Evolutionary conservation across 2,329 filamentous ascomycete genomes (phyloP).

Genomic region (Neophaeococcomyces mojaviensis): DNA sequence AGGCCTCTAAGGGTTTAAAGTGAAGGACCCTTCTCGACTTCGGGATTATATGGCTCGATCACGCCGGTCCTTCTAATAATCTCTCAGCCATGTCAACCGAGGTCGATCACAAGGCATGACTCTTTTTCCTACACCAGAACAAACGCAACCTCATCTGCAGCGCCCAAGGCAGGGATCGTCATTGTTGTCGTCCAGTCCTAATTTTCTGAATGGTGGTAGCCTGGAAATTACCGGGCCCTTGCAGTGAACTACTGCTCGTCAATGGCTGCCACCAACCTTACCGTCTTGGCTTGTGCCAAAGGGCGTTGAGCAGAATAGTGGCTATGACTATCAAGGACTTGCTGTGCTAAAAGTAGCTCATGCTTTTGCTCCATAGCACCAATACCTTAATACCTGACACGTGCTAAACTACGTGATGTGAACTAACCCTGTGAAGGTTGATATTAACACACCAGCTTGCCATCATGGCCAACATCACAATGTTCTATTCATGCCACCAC

Average conservation of each 20-base stretch:
- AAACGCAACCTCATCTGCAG: neutral
- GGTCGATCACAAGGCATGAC: too few species aligned
- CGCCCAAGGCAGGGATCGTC: neutral
- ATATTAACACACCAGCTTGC: constrained; percentile 1
- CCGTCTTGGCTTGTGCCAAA: neutral
- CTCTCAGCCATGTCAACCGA: too few species aligned
- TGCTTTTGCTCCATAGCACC: neutral
- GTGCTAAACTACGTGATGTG: neutral
- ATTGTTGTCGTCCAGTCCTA: neutral
- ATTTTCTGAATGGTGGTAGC: constrained; percentile 1
- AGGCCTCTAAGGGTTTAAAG: too few species aligned
- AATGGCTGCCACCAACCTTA: constrained; percentile 1
- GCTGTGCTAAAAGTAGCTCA: constrained; percentile 1
- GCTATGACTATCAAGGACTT: neutral
- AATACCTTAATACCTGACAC: neutral
- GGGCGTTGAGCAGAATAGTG: constrained; percentile 1
- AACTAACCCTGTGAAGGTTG: neutral
- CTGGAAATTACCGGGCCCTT: constrained; percentile 4
- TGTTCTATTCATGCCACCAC: neutral
- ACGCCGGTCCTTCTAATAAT: too few species aligned
- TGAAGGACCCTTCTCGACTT: too few species aligned
- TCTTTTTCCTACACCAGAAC: neutral
- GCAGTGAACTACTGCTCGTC: neutral
- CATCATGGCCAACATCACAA: neutral
- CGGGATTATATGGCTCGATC: too few species aligned